phyloP scores from a whole-genome alignment of 2,329 filamentous ascomycete genomes.

The Calycina marina region DNA sequence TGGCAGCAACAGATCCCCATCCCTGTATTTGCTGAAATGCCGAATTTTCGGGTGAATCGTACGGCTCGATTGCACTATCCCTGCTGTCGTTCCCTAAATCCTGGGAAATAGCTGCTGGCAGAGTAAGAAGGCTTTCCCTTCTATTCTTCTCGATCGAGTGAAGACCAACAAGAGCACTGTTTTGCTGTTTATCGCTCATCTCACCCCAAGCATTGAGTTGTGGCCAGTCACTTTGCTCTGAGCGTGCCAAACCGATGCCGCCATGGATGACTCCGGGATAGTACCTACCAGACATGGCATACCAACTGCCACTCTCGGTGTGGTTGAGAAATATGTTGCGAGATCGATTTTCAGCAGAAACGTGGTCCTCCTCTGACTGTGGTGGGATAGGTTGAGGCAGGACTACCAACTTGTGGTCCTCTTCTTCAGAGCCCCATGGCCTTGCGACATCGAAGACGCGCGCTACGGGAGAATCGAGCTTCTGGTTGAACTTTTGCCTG shows the following conservation, averaged over 20 bases:
- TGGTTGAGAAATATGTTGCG: constrained; percentile 73
- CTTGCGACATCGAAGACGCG: constrained; percentile 80
- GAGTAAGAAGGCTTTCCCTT: constrained; percentile 28
- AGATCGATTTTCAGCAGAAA: constrained; percentile 36
- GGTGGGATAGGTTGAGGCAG: constrained; percentile 73
- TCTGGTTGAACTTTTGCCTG: constrained; percentile 41
- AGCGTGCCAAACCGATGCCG: constrained; percentile 35
- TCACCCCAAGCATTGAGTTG: constrained; percentile 24
- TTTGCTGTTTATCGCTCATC: constrained; percentile 31
- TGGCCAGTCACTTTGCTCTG: constrained; percentile 39
- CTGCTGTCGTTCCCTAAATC: constrained; percentile 18
- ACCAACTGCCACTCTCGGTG: constrained; percentile 81
- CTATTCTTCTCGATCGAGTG: constrained; percentile 42
- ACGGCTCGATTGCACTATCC: constrained; percentile 7
- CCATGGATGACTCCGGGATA: constrained; percentile 67
- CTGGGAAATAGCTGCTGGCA: constrained; percentile 26
- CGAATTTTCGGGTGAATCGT: constrained; percentile 22
- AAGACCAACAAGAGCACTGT: constrained; percentile 53
- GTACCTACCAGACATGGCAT: constrained; percentile 72
- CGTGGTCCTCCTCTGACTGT: constrained; percentile 30
- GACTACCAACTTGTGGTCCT: constrained; percentile 63
- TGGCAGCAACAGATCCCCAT: constrained; percentile 34
- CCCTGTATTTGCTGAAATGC: constrained; percentile 36
- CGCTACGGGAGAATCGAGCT: constrained; percentile 63
- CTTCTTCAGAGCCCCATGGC: constrained; percentile 49